These are phyloP conservation scores for Clonostachys sp. DNA, from an alignment of 2,329 filamentous ascomycete species.

Conservation along the genomic window DNA sequence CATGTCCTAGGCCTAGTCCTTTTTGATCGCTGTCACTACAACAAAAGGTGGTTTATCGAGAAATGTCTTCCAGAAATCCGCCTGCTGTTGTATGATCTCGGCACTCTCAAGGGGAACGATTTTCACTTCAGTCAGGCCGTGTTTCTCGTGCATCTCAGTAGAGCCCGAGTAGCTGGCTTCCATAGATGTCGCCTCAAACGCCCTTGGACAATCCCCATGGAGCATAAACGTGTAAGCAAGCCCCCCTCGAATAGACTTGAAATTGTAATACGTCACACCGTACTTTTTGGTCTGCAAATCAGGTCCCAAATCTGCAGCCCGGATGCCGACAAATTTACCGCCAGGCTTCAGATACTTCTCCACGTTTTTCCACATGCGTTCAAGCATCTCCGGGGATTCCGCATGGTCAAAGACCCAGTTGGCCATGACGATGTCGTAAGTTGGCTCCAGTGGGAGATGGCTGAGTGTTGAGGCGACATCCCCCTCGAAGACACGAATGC, in stretches of 20 bases:
- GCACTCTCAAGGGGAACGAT: not conserved
- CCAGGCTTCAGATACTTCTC: constrained; percentile 14
- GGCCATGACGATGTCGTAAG: constrained; percentile 23
- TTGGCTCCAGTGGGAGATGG: constrained; percentile 4
- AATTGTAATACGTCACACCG: not conserved
- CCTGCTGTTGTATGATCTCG: not conserved
- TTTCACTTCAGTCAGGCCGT: not conserved
- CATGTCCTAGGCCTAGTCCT: too few species aligned
- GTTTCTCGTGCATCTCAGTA: not conserved
- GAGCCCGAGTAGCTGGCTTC: not conserved
- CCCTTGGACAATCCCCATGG: not conserved
- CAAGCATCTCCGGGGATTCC: constrained; percentile 10
- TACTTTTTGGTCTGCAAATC: constrained; percentile 1
- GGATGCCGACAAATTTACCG: constrained; percentile 15
- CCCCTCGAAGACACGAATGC: constrained; percentile 13
- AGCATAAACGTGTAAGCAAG: not conserved
- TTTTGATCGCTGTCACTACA: not conserved
- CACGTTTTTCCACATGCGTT: constrained; percentile 19
- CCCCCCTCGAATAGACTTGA: not conserved
- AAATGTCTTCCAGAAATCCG: not conserved
- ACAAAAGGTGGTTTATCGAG: not conserved
- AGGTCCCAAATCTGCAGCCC: constrained; percentile 2
- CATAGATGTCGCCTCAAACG: not conserved
- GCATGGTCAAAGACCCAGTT: constrained; percentile 24
- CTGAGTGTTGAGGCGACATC: constrained; percentile 14